phyloP scores from a whole-genome alignment of 2,329 filamentous ascomycete genomes.

The Aspergillus carbonarius region DNA sequence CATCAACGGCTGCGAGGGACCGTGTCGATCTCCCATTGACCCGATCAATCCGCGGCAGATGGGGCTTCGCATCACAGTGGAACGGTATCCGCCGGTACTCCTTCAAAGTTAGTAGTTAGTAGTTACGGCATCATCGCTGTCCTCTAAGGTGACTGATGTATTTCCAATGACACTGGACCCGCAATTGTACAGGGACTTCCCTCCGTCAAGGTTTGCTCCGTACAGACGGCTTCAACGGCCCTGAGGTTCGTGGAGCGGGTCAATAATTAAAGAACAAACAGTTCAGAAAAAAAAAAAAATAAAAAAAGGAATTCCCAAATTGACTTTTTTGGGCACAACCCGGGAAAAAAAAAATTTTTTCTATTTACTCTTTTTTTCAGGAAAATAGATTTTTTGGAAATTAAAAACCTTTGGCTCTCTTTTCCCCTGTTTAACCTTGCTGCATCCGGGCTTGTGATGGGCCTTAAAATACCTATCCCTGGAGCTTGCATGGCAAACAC shows the following conservation, averaged over 20 bases:
- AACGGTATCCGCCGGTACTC: conserved; percentile 22
- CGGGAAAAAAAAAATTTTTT: background rate
- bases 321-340: background rate
- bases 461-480: conserved; percentile 15
- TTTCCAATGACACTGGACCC: conserved; percentile 12
- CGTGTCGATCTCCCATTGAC: conserved; percentile 38
- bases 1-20: conserved; percentile 40
- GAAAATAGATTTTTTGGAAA: background rate
- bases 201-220: background rate
- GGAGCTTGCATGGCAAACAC: conserved; percentile 19
- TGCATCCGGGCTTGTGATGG: conserved; percentile 25
- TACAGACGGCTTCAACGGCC: background rate
- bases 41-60: conserved; percentile 27
- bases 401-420: conserved; percentile 9
- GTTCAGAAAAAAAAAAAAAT: background rate
- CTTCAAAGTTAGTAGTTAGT: conserved; percentile 24
- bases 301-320: background rate
- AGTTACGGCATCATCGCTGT: conserved; percentile 11
- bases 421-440: conserved; percentile 19
- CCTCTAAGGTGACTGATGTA: conserved; percentile 10
- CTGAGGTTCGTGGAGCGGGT: conserved; percentile 1
- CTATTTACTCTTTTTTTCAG: background rate
- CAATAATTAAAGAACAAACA: background rate
- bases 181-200: conserved; percentile 3
- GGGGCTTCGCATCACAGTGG: conserved; percentile 18